These are phyloP conservation scores for Earliella scabrosa DNA, from an alignment of 1,284 basidiomycete species.

Conservation along the genomic window DNA sequence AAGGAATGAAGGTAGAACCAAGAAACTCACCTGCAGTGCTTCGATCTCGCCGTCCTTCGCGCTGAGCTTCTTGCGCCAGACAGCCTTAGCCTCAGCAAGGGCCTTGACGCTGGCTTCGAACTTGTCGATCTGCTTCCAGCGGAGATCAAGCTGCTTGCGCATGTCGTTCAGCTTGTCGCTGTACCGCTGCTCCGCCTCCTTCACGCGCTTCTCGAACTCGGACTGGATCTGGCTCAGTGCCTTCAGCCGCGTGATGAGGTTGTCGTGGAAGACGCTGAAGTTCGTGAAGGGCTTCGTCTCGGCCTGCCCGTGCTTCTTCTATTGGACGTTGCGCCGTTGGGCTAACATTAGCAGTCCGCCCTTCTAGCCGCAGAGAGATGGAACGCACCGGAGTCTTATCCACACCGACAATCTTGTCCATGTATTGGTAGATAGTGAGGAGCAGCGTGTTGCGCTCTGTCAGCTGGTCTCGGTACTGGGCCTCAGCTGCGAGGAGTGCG, in stretches of 20 bases:
- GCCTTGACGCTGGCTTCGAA: constrained; percentile 90
- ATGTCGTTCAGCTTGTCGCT: constrained; percentile 78
- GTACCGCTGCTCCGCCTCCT: constrained; percentile 79
- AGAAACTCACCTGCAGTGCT: constrained; percentile 65
- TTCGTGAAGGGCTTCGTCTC: constrained; percentile 93
- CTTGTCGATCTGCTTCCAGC: constrained; percentile 93
- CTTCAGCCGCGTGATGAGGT: constrained; percentile 87
- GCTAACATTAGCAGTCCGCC: too few species aligned
- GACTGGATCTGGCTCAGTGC: constrained; percentile 81
- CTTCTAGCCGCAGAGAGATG: neutral
- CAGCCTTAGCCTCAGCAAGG: constrained; percentile 82
- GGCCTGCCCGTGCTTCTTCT: constrained; percentile 74
- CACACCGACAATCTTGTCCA: constrained; percentile 92
- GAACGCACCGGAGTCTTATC: constrained; percentile 79
- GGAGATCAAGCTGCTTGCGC: constrained; percentile 85
- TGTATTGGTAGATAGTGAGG: constrained; percentile 91
- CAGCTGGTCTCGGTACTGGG: constrained; percentile 86
- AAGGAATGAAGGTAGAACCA: neutral
- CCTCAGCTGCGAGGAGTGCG: constrained; percentile 71
- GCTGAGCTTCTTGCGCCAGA: constrained; percentile 85
- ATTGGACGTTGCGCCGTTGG: constrained; percentile 1
- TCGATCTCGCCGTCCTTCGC: constrained; percentile 91
- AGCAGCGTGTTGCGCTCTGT: constrained; percentile 92
- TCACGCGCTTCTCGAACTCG: constrained; percentile 87
- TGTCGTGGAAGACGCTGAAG: constrained; percentile 94